Base-by-base conservation (phyloP, 345 rosid genomes). In the Dipteronia sinensis region DNA sequence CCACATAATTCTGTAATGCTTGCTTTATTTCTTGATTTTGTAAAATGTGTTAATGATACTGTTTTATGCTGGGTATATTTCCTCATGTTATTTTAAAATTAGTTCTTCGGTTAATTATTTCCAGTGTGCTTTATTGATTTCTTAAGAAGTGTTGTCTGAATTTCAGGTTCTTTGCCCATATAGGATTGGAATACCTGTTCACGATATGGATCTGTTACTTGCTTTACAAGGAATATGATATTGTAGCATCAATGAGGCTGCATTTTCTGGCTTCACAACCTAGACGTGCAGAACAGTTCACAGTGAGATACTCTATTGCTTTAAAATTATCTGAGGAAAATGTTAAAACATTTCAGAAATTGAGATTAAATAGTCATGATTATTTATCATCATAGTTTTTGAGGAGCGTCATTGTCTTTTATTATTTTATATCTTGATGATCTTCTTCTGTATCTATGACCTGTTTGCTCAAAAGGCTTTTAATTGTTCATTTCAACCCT, bases 101-200 rank as follows among this genome's bases (percentile, higher is more conserved):
- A 11, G 15, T 64, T 17, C 67, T 25, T 64, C n/a, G 7, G 13
- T n/a, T n/a, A 77, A 20, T 71, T 65, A 47, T 46, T n/a, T 70
- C 67, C 19, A 29, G 47, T 29, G 10, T 31, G 9, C 53, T 38
- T 15, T 62, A 10, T 13, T 10, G 38, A 46, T 67, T 70, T 63
- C 70, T 77, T 29, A 77, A 71, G 10, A 27, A 22, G 47, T 34
- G 51, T 56, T 79, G 42, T 75, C 78, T 40, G 72, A 65, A 74
- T 79, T 79, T 77, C 93, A 96, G 99, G 90, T 96, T 96, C 81
- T 96, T 96, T 88, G 82, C 88, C 74, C 99, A 96, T 83, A 90
- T 96, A 67, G 98, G 84, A 65, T 83, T 96, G 84, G 88, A 92
- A 79, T 96, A 90, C 79, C 72, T 90, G 78, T 92, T 96, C 89